Evolutionary conservation across 2,329 filamentous ascomycete species (phyloP).

Genomic region (Aspergillus sp.): DNA sequence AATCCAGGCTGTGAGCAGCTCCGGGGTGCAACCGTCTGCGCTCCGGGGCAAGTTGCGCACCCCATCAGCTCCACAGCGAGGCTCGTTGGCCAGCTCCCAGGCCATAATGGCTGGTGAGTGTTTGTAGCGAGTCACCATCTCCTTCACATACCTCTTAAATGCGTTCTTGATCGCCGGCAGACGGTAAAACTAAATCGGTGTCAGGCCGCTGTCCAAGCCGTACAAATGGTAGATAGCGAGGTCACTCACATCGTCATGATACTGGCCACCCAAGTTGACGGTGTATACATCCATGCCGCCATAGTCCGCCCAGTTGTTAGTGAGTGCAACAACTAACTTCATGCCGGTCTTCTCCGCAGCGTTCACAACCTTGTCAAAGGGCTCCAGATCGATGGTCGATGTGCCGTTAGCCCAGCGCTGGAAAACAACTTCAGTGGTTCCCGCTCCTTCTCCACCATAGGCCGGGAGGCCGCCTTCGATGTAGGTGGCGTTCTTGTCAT

Average conservation of each 20-base stretch:
- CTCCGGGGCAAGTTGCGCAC: conserved; percentile 11
- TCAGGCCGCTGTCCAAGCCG: not conserved
- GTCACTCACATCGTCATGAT: conserved; percentile 13
- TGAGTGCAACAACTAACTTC: conserved; percentile 13
- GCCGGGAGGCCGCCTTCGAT: conserved; percentile 9
- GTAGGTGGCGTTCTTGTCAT: conserved; percentile 12
- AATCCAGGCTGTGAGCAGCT: conserved; percentile 12
- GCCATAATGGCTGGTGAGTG: not conserved
- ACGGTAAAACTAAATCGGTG: conserved; percentile 9
- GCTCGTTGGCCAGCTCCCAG: conserved; percentile 7
- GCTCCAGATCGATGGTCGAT: conserved; percentile 12
- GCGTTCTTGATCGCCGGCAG: conserved; percentile 10
- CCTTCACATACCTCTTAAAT: conserved; percentile 15
- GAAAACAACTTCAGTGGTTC: conserved; percentile 12
- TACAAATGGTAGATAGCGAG: too few species aligned
- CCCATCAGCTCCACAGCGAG: conserved; percentile 13
- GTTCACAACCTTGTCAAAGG: conserved; percentile 15
- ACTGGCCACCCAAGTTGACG: conserved; percentile 10
- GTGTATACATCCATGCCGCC: conserved; percentile 16
- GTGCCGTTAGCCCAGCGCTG: conserved; percentile 14
- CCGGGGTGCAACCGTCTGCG: conserved; percentile 8
- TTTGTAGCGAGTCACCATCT: conserved; percentile 5
- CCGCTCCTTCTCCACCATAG: conserved; percentile 13
- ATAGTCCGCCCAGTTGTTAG: conserved; percentile 17
- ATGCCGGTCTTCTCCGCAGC: conserved; percentile 12